Base-by-base conservation (phyloP, 345 rosid genomes). In the Syzygium oleosum region DNA sequence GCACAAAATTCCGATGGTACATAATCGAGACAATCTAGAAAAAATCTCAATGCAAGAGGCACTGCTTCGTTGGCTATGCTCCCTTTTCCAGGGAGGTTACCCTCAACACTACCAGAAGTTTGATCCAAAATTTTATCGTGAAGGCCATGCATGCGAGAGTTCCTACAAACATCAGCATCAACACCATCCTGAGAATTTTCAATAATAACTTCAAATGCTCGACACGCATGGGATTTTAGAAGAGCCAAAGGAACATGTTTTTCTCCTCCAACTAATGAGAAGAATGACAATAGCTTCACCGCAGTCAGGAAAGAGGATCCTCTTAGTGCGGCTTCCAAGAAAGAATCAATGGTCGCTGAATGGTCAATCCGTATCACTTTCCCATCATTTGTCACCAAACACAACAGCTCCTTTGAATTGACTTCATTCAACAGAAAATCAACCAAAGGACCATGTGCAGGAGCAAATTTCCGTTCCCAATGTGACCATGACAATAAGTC, bases 391-490 rank as follows among this genome's bases (percentile, higher is more conserved):
- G 99, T 95, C 86, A 96, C 97, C 88, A 98, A 88, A 91, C 99
- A 98, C 88, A 93, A 78, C 77, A 98, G 88, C 87, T 95, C 98
- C 90, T 92, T 91, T 84, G 90, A 89, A 91, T 88, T 93, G 89
- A 92, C 95, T 90, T 95, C 98, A 89, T 88, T 93, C 92, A 93
- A 89, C 90, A 95, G 89, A 94, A 95, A 96, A 49, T 85, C 93
- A 65, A 92, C 86, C 86, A 97, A 94, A 88, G 98, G 93, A 86
- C 99, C 99, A 89, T 94, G 94, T 31, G 92, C 87, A 29, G 98
- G 96, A 86, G 98, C 96, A 94, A 91, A 97, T 88, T 91, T 84
- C 86, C 84, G 89, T 89, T 97, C 98, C 99, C 99, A 97, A 87
- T 95, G 98, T 77, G 97, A 97, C 97, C 97, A 97, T 34, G 92